These are phyloP conservation scores for Tylopilus plumbeoviolaceoides DNA, from an alignment of 768 basidiomycete species.

Conservation along the genomic window DNA sequence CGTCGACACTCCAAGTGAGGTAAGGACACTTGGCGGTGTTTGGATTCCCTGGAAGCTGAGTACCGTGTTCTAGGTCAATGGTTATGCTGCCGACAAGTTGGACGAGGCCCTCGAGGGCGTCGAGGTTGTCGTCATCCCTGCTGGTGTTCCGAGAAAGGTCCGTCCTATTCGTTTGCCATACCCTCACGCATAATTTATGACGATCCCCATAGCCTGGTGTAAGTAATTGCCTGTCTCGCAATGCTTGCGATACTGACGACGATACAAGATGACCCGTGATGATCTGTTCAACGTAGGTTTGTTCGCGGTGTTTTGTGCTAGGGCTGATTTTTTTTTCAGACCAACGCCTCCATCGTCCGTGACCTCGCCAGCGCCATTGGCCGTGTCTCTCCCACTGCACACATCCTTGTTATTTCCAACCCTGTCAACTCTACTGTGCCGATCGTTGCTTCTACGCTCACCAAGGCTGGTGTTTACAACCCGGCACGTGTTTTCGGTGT, in stretches of 20 bases:
- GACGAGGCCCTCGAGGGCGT: constrained; percentile 86
- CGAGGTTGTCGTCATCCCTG: constrained; percentile 94
- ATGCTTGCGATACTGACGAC: constrained; percentile 24
- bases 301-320: not conserved
- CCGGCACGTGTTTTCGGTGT: constrained; percentile 90
- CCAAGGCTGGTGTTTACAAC: constrained; percentile 91
- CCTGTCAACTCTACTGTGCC: constrained; percentile 98
- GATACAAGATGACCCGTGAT: constrained; percentile 85
- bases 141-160: constrained; percentile 98
- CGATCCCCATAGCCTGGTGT: constrained; percentile 67
- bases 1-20: constrained; percentile 86
- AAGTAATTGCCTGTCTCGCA: constrained; percentile 36
- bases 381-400: constrained; percentile 85
- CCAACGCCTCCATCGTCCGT: constrained; percentile 96
- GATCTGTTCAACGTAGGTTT: constrained; percentile 87
- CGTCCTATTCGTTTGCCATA: constrained; percentile 10
- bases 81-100: constrained; percentile 82
- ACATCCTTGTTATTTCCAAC: constrained; percentile 97
- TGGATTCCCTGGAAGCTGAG: not conserved
- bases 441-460: constrained; percentile 88
- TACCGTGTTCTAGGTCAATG: constrained; percentile 54
- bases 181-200: constrained; percentile 20
- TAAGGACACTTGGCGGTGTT: constrained; percentile 31
- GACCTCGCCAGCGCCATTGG: constrained; percentile 89
- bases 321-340: constrained; percentile 41